These are phyloP conservation scores for Lachancea dasiensis DNA, from an alignment of 805 yeast species.

Conservation along the genomic window DNA sequence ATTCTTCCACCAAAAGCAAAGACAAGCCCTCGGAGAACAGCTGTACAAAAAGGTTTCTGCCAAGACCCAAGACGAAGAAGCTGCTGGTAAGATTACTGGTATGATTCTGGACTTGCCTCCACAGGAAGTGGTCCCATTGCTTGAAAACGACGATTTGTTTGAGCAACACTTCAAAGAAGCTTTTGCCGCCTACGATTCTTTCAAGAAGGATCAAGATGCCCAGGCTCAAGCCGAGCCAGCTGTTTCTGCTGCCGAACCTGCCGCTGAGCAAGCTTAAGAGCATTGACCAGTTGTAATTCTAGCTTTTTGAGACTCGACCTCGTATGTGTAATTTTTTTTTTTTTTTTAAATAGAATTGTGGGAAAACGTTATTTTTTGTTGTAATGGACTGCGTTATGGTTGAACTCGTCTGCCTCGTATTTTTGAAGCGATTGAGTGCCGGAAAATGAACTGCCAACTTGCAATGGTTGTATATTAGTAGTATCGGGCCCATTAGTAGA, in stretches of 20 bases:
- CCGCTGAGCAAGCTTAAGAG: slow-evolving; percentile 8
- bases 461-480: too few relatives aligned
- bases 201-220: slow-evolving; percentile 50
- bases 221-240: slow-evolving; percentile 15
- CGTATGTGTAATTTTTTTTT: slow-evolving; percentile 5
- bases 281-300: neutral
- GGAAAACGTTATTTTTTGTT: slow-evolving; percentile 9
- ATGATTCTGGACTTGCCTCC: slow-evolving; percentile 96
- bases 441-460: too few relatives aligned
- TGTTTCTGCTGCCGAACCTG: slow-evolving; percentile 6
- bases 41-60: slow-evolving; percentile 88
- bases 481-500: too few relatives aligned
- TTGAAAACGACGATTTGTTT: slow-evolving; percentile 86
- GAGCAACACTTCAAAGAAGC: slow-evolving; percentile 93
- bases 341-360: slow-evolving; percentile 12
- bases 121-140: slow-evolving; percentile 79
- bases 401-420: too few relatives aligned
- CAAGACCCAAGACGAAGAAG: slow-evolving; percentile 83
- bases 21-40: slow-evolving; percentile 97
- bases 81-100: slow-evolving; percentile 98
- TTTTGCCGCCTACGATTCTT: slow-evolving; percentile 85
- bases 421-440: too few relatives aligned
- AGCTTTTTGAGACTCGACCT: slow-evolving; percentile 3
- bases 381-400: too few relatives aligned
- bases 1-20: slow-evolving; percentile 76